Conservation (phyloP, 257 asterid species). For the Coffea eugenioides region DNA sequence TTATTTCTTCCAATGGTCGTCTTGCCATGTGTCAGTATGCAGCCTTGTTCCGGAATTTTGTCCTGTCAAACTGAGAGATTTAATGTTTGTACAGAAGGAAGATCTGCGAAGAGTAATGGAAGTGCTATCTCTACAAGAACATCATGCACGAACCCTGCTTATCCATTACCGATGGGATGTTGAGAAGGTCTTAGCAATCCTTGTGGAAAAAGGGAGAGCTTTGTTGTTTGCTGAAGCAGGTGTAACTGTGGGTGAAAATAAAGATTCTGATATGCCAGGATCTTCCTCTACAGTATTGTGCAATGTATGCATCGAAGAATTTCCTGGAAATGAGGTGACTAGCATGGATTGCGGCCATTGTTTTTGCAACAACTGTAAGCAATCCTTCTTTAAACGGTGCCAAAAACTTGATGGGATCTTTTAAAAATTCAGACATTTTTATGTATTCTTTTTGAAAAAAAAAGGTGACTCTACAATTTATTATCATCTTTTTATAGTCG, state of each 20-base stretch:
- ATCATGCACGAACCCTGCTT: constrained; percentile 91
- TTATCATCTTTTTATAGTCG: not conserved
- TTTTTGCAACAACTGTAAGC: constrained; percentile 89
- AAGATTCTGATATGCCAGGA: constrained; percentile 35
- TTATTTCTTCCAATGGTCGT: not conserved
- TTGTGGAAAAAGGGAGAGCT: constrained; percentile 79
- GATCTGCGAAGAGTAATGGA: constrained; percentile 88
- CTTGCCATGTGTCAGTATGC: not conserved
- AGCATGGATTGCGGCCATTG: constrained; percentile 93
- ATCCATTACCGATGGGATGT: constrained; percentile 91
- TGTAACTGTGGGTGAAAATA: constrained; percentile 45
- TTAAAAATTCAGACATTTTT: not conserved
- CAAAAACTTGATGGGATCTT: not conserved
- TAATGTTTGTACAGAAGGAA: constrained; percentile 54
- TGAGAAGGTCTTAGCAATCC: constrained; percentile 64
- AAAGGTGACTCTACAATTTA: not conserved
- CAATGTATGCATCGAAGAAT: constrained; percentile 74
- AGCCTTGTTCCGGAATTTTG: not conserved
- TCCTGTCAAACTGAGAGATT: constrained; percentile 12
- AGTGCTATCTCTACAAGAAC: constrained; percentile 80
- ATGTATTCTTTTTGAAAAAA: not conserved
- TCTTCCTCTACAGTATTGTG: constrained; percentile 51
- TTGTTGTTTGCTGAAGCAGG: constrained; percentile 84
- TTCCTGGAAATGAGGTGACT: constrained; percentile 53
- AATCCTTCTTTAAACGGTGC: constrained; percentile 4